Base-by-base conservation (phyloP, 345 rosid genomes). In the Xanthoceras sorbifolium region DNA sequence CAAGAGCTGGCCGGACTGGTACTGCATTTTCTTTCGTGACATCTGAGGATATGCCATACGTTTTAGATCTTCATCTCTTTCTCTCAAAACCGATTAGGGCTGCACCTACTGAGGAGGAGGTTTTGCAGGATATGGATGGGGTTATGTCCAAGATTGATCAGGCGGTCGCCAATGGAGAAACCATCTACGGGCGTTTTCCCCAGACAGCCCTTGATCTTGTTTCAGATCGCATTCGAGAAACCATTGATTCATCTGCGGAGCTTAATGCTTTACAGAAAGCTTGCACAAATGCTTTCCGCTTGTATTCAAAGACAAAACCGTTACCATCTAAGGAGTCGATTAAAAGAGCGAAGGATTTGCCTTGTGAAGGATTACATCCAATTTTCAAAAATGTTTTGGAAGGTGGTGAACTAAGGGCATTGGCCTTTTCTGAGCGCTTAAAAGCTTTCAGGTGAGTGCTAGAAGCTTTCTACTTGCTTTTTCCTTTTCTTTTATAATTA, bases 1-100 rank as follows among this genome's bases (percentile, higher is more conserved):
- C 98, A 31, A 91, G 97, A 78, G 99, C 99, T 54, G 99, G 99
- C 46, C 90, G 98, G 29, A 90, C 87, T 69, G 98, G 99, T 55
- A 87, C 92, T 55, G 99, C 99, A 14, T 93, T 85, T 82, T 93
- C 99, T 55, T 93, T 96, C 79, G 73, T 96, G 69, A 93, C 99
- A 75, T 79, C 97, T 60, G 97, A 92, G 79, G 99, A 93, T 79
- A 86, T 96, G 89, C 89, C 99, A 25, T 96, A 91, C 77, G 78
- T 93, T 77, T 79, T 96, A 65, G 98, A 96, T 85, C 98, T 96
- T 81, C 99, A 92, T 87, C 87, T 96, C 20, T 93, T 93, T 83
- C 93, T 96, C 72, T 96, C 98, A 20, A 96, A 89, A 72, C 94
- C 98, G 7, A 79, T 96, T 60, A 86, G 87, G 83, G 85, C 99